Percentiles rank a stretch among this genome's conserved stretches.
These are phyloP conservation scores for Penicillium sp. DNA, from an alignment of 2,329 filamentous ascomycete genomes.

Conservation along the genomic window DNA sequence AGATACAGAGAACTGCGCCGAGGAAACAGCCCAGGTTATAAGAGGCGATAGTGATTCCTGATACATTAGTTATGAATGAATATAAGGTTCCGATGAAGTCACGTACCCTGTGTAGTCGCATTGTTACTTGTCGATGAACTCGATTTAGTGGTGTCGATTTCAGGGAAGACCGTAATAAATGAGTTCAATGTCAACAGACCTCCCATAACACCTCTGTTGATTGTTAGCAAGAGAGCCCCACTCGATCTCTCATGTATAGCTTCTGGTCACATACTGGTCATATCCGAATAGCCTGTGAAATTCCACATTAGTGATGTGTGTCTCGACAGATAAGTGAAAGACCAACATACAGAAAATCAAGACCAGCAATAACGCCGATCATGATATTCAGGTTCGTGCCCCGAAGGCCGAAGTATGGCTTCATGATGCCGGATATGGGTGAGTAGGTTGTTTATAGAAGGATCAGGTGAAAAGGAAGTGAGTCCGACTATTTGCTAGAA, in stretches of 20 bases:
- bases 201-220: constrained; percentile 62
- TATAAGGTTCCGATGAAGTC: not conserved
- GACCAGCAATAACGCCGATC: constrained; percentile 67
- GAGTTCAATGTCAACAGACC: constrained; percentile 67
- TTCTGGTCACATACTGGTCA: constrained; percentile 55
- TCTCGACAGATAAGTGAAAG: not conserved
- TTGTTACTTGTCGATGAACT: constrained; percentile 34
- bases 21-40: constrained; percentile 52
- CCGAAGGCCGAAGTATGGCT: constrained; percentile 61
- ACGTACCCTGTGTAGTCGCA: constrained; percentile 42
- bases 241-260: not conserved
- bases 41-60: constrained; percentile 40
- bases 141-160: constrained; percentile 47
- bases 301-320: not conserved
- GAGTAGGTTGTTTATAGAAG: not conserved
- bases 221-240: not conserved
- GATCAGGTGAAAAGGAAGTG: constrained; percentile 4
- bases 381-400: constrained; percentile 66
- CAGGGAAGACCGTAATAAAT: constrained; percentile 56
- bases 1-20: constrained; percentile 50
- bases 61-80: not conserved
- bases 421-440: constrained; percentile 20
- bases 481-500: not conserved
- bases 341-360: constrained; percentile 59
- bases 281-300: constrained; percentile 50